Evolutionary conservation across 2,329 filamentous ascomycete species (phyloP), one percentile per base, ranked within the genome.

Genomic region (Trichoderma oligosporum): DNA sequence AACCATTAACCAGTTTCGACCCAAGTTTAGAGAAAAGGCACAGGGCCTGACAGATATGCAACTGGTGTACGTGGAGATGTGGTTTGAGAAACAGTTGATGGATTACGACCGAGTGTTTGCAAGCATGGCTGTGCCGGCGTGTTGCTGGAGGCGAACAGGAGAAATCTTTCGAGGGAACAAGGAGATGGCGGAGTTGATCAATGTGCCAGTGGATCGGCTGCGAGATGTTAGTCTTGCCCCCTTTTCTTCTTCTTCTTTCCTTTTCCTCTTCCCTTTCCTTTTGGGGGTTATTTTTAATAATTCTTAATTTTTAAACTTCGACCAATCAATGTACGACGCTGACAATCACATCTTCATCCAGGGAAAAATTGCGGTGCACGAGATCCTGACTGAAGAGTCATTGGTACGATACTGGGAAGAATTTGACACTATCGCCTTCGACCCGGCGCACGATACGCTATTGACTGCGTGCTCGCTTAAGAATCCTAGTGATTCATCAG

Each of bases 331-430:
- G 25, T n/a, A 22, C 11, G n/a, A 18, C 5, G 20, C 47, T 53
- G 27, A 52, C 39, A 24, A 41, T 14, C 9, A 35, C n/a, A 4
- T 4, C n/a, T 46, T 5, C 22, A 3, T 20, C 46, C 60, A 96
- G 92, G 94, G 94, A 60, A 95, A 95, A 67, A 87, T 97, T 62
- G 90, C 94, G 11, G 82, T 99, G 46, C 94, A 99, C 70, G 92
- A 99, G 71, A 95, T 99, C 61, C 84, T 99, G 42, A 91, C 91
- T 2, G 94, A 99, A 75, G 91, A 96, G 61, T 95, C 92, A 38
- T 83, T 96, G 60, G 94, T 97, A 55, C 89, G 90, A 66, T 99
- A 99, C 68, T 99, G 94, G 94, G 94, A 99, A 73, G 96, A 99
- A 68, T 99, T 99, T 68, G 92, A 93, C 49, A 93, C 91, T 4